Evolutionary conservation across 768 basidiomycete species (phyloP).

Genomic region (Calocybe cyanea): DNA sequence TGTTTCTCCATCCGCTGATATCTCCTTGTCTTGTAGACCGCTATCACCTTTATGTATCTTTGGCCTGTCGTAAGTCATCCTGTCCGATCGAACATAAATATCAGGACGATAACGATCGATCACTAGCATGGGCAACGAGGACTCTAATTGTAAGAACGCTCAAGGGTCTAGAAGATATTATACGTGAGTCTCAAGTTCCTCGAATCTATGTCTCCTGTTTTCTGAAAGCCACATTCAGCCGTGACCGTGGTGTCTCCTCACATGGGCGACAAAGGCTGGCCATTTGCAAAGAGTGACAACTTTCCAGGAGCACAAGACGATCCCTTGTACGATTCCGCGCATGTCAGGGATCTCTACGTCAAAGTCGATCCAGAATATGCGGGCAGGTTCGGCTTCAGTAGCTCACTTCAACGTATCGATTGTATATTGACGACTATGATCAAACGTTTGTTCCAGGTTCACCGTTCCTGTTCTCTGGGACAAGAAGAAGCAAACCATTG

Average conservation of each 20-base stretch:
- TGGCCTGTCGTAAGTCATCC: constrained; percentile 67
- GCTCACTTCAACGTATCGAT: not conserved
- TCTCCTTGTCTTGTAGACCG: constrained; percentile 48
- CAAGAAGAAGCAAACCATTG: constrained; percentile 80
- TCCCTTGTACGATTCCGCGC: constrained; percentile 60
- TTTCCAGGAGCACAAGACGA: constrained; percentile 78
- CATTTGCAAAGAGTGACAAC: constrained; percentile 66
- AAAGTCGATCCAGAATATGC: constrained; percentile 66
- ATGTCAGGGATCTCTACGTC: constrained; percentile 85
- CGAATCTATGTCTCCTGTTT: not conserved
- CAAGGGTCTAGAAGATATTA: constrained; percentile 84
- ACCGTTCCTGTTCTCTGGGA: constrained; percentile 94
- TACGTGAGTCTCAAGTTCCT: constrained; percentile 52
- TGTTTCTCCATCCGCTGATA: not conserved
- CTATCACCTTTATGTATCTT: constrained; percentile 89
- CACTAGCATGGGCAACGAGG: constrained; percentile 87
- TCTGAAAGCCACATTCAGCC: constrained; percentile 31
- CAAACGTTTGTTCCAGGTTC: constrained; percentile 48
- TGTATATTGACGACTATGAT: not conserved
- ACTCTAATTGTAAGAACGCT: constrained; percentile 85
- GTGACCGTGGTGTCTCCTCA: constrained; percentile 81
- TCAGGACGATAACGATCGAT: constrained; percentile 4
- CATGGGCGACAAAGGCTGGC: constrained; percentile 85
- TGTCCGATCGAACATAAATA: constrained; percentile 3
- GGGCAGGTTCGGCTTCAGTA: constrained; percentile 49